Conservation (phyloP, 805 yeast species). For the Saccharomycopsis olivae region DNA sequence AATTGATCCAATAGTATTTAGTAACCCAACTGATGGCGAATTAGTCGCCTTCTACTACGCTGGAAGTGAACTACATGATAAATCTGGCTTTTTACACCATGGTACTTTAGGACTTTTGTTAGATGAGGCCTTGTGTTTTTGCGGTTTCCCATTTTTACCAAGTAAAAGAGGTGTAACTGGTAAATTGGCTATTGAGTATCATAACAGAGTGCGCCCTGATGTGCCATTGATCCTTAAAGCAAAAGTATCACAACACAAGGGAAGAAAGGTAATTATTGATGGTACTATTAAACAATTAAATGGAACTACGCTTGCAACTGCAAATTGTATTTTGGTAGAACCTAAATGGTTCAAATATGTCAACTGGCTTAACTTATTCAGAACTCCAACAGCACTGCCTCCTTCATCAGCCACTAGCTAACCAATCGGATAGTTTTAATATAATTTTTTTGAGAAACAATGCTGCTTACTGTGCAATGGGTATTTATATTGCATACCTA, state of each 20-base stretch:
- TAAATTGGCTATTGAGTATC: constrained; percentile 50
- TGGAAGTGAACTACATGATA: constrained; percentile 32
- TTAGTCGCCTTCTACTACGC: constrained; percentile 59
- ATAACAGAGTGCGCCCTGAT: constrained; percentile 26
- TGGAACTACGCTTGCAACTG: constrained; percentile 37
- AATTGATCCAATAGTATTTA: constrained; percentile 64
- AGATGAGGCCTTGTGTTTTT: constrained; percentile 77
- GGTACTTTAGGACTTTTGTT: constrained; percentile 41
- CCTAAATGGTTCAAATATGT: constrained; percentile 82
- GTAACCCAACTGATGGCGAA: constrained; percentile 39
- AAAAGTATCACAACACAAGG: constrained; percentile 51
- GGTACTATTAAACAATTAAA: constrained; percentile 37
- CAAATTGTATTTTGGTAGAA: constrained; percentile 66
- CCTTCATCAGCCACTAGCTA: too few species aligned
- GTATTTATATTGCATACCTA: not conserved
- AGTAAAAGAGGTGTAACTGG: constrained; percentile 87
- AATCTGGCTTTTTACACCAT: constrained; percentile 67
- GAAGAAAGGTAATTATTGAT: constrained; percentile 71
- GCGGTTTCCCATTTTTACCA: constrained; percentile 80
- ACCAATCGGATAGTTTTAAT: not conserved
- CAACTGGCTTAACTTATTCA: constrained; percentile 38
- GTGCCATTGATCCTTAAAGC: constrained; percentile 60
- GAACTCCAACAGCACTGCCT: too few species aligned
- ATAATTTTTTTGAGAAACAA: not conserved
- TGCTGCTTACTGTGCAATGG: not conserved